Evolutionary conservation across 768 basidiomycete genomes (phyloP), one percentile per base, ranked within the genome.

Genomic region (Auriculariales sp.): DNA sequence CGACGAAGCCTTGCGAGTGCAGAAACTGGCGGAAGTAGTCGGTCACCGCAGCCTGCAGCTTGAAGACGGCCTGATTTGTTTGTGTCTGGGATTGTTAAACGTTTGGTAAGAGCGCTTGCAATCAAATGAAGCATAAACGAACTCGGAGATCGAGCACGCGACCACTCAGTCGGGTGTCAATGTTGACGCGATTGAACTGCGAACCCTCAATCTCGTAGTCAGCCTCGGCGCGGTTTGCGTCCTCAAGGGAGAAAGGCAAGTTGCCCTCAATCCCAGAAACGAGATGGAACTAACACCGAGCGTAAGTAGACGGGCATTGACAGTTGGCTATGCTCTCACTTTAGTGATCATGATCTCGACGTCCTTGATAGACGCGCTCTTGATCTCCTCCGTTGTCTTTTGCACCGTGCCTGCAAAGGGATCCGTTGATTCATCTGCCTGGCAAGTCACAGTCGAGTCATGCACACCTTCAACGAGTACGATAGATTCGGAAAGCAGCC

Each of bases 11-110:
- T 48, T 83, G 69, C 22, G 60, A 62, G 54, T 78, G 74, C 50
- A 99, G 71, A 68, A 77, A 84, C 46, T 83, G 75, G 36, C 92
- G 79, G 82, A 97, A 98, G 39, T 92, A 66, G 49, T 83, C 75
- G 53, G 87, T 81, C 45, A 98, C 83, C n/a, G 73, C 92, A 32
- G 86, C 79, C 61, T 94, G 92, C 47, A 99, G 64, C 58, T 71
- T 84, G 74, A 99, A 98, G 51, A 99, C 82, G 2, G 93, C 89
- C 66, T 97, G 93, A 67, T 93, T 98, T 47, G 92, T 88, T 65
- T 78, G 81, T 2, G 92, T 95, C 90, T 94, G 61, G 39, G 55
- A 45, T 31, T 35, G 28, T 24, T 28, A 36, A 28, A 32, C 7
- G 25, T 19, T 28, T 32, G 34, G 33, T 49, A 32, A 48, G 5